Base-by-base conservation (phyloP, 2,329 filamentous ascomycete species). In the Neoscytalidium dimidiatum region DNA sequence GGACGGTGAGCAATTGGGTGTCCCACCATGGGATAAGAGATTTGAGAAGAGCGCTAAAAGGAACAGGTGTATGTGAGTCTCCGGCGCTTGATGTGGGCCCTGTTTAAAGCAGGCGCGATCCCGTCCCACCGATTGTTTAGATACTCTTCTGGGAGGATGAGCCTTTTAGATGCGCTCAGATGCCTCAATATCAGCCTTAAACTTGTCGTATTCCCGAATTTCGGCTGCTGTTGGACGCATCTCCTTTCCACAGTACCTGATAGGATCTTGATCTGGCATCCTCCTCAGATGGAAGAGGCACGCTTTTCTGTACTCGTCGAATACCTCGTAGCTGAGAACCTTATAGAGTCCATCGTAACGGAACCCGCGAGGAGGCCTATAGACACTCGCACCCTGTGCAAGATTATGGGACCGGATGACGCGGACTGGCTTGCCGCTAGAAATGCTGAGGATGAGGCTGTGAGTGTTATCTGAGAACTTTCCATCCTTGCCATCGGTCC, bases 311-410 rank as follows among this genome's bases (percentile, higher is more conserved):
- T 71, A 68, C 3, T 68, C 35, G 62, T 86, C 78, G 1, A 82
- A 38, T 0, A 79, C 62, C 66, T 80, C 71, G 53, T 75, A 77
- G 2, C 65, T 70, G 0, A 73, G 74, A 4, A 87, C 80, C 5
- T 75, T 70, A 67, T 88, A 88, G 0, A 88, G 71, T 0, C 86
- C 86, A 70, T 88, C 85, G 61, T 88, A 88, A 1, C 86, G 74
- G n/a, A 85, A 77, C 0, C 85, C 85, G 9, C 74, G 66, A 1
- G 70, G 66, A 0, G 86, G 86, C 0, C 81, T 76, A 62, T 80
- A 85, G 0, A 64, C 67, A 19, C 80, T 80, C 1, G 68, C 70
- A 4, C n/a, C 11, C 9, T 73, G 71, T 0, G 62, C 60, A 2
- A 81, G 71, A 19, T 81, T 79, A 4, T 72, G 69, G 0, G 81